Evolutionary conservation across 495 filamentous ascomycete genomes (phyloP), one percentile per base, ranked within the genome.

Genomic region (Apiosordaria backusii): DNA sequence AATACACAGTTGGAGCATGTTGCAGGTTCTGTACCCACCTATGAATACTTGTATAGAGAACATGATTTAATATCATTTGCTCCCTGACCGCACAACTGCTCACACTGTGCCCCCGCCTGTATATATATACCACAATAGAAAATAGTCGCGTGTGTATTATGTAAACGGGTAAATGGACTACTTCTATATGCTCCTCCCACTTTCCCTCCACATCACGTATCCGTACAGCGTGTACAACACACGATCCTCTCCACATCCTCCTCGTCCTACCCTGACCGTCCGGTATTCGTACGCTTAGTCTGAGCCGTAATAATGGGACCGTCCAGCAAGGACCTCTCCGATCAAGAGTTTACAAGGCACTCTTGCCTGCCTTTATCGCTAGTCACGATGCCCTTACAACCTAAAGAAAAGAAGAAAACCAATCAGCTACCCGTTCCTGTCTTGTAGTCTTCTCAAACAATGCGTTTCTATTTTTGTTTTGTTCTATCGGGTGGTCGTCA

Each of bases 391-490:
- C 55, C 16, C 45, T 70, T 66, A 71, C 69, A 71, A 61, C 69
- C 69, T 71, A 69, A 29, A 5, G 25, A 63, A 45, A 16, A 62
- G 60, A 58, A 65, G 19, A 53, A 35, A 4, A 58, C 59, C 50
- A 55, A 72, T 72, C 68, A 72, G 70, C 70, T 65, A 68, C 68
- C 65, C 61, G 62, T 29, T 57, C 62, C 40, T 18, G 19, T 21
- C n/a, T 58, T 26, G 19, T 62, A 45, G 22, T 57, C n/a, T n/a
- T n/a, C n/a, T 45, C n/a, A 57, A 64, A 45, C 35, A 45, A 61
- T 64, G 35, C 40, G 50, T 72, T 70, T 64, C 63, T 76, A 62
- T 75, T 72, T 76, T 72, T 70, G 60, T 79, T 10, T 59, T 45
- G 10, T 26, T 61, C 35, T 45, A 45, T 45, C 35, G 35, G 35